Percentiles rank a stretch among this genome's conserved stretches.
These are phyloP conservation scores for Monosporascus sp. DNA, from an alignment of 2,329 filamentous ascomycete genomes.

Conservation along the genomic window DNA sequence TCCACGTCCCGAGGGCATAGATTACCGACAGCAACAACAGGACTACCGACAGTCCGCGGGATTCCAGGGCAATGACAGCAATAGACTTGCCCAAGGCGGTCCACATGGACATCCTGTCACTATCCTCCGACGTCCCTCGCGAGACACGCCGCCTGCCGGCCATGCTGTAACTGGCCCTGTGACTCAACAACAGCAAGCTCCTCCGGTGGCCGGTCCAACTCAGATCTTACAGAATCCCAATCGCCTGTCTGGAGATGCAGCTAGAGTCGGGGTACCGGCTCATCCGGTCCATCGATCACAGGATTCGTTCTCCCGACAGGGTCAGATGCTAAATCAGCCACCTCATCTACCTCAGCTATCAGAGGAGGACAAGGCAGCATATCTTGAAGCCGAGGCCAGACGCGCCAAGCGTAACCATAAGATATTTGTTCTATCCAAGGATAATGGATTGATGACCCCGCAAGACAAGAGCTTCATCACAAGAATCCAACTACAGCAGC, in stretches of 20 bases:
- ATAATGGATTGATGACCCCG: slow-evolving; percentile 97
- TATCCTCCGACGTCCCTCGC: slow-evolving; percentile 48
- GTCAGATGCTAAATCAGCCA: slow-evolving; percentile 52
- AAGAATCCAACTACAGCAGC: slow-evolving; percentile 91
- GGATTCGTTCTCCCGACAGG: slow-evolving; percentile 54
- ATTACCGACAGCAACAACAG: slow-evolving; percentile 22
- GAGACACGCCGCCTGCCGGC: slow-evolving; percentile 32
- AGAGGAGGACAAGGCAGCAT: slow-evolving; percentile 77
- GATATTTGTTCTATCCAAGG: slow-evolving; percentile 86
- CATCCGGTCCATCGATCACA: slow-evolving; percentile 37
- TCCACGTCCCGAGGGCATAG: slow-evolving; percentile 20
- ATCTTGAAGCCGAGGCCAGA: slow-evolving; percentile 86
- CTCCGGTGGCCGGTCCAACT: slow-evolving; percentile 50
- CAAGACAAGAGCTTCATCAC: slow-evolving; percentile 99
- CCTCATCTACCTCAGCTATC: slow-evolving; percentile 71
- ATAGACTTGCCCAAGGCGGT: slow-evolving; percentile 24
- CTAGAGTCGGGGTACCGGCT: slow-evolving; percentile 27
- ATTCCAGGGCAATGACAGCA: slow-evolving; percentile 18
- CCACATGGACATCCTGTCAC: slow-evolving; percentile 45
- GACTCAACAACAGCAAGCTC: slow-evolving; percentile 27
- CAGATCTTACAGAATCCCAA: slow-evolving; percentile 80
- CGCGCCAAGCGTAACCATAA: slow-evolving; percentile 97
- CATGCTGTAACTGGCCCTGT: slow-evolving; percentile 27
- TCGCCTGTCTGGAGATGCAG: slow-evolving; percentile 47
- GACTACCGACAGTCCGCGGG: slow-evolving; percentile 19